phyloP scores from a whole-genome alignment of 352 stramenopile species.

The Pythium diclinum region DNA sequence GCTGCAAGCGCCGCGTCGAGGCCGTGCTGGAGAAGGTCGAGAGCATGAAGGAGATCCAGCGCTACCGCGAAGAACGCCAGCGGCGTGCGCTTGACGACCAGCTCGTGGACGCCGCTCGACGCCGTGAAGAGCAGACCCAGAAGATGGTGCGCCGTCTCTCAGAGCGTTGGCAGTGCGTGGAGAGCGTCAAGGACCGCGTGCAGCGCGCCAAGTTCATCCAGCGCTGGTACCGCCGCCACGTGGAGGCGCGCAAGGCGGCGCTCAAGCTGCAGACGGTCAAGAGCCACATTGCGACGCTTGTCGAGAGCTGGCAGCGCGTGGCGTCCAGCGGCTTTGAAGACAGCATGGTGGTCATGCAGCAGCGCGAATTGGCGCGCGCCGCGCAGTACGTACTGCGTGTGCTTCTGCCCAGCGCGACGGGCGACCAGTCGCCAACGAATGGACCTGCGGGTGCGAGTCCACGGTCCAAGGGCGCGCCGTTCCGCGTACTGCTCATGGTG shows the following conservation, averaged over 20 bases:
- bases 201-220: conserved; percentile 69
- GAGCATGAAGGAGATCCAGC: conserved; percentile 42
- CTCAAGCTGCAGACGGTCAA: conserved; percentile 34
- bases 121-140: conserved; percentile 53
- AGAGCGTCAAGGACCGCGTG: conserved; percentile 62
- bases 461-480: conserved; percentile 33
- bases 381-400: conserved; percentile 56
- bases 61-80: conserved; percentile 34
- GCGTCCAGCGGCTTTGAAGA: conserved; percentile 40
- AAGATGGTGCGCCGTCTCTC: conserved; percentile 47
- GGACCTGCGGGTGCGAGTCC: conserved; percentile 17
- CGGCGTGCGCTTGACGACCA: conserved; percentile 42
- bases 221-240: conserved; percentile 60
- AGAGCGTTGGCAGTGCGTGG: conserved; percentile 65
- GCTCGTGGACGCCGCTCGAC: conserved; percentile 42
- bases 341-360: conserved; percentile 64
- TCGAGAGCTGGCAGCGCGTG: conserved; percentile 46
- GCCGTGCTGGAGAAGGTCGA: conserved; percentile 56
- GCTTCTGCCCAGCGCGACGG: conserved; percentile 32
- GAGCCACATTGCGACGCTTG: conserved; percentile 36
- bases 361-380: conserved; percentile 44
- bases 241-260: conserved; percentile 42
- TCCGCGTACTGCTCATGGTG: conserved; percentile 68
- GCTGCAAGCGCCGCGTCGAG: conserved; percentile 44
- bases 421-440: conserved; percentile 18